Percentiles rank a stretch among this genome's conserved stretches.
These are phyloP conservation scores for Oenanthe javanica DNA, from an alignment of 140 eudicot genomes.

Conservation along the genomic window DNA sequence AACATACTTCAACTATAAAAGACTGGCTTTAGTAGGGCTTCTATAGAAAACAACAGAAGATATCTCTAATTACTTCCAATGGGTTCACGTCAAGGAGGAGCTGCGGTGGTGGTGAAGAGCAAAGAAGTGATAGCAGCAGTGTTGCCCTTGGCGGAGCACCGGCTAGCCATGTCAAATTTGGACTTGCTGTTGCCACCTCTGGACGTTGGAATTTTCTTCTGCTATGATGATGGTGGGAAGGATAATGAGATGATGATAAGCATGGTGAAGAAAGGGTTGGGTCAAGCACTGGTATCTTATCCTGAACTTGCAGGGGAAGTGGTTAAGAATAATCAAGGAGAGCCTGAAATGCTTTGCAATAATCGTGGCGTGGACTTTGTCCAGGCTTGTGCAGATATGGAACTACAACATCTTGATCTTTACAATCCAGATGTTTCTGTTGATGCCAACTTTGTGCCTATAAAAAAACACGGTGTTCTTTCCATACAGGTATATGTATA, in stretches of 20 bases:
- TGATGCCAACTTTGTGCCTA: slow-evolving; percentile 48
- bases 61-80: not conserved
- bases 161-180: slow-evolving; percentile 54
- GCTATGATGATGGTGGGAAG: slow-evolving; percentile 26
- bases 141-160: slow-evolving; percentile 28
- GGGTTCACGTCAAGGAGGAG: not conserved
- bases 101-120: slow-evolving; percentile 21
- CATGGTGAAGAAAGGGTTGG: slow-evolving; percentile 45
- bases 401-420: slow-evolving; percentile 25
- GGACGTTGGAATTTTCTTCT: slow-evolving; percentile 52
- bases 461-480: slow-evolving; percentile 41
- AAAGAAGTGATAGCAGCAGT: slow-evolving; percentile 41
- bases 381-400: slow-evolving; percentile 15
- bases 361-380: slow-evolving; percentile 62
- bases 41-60: not conserved
- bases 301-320: slow-evolving; percentile 67
- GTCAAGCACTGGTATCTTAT: slow-evolving; percentile 37
- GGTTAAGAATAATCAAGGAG: slow-evolving; percentile 35
- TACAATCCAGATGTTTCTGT: slow-evolving; percentile 40
- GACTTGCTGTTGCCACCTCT: slow-evolving; percentile 67
- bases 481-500: slow-evolving; percentile 41
- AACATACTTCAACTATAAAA: not conserved
- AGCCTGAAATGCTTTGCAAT: slow-evolving; percentile 61
- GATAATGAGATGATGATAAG: not conserved
- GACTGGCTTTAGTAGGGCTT: not conserved